Evolutionary conservation across 2,329 filamentous ascomycete genomes (phyloP), one percentile per base, ranked within the genome.

Genomic region (Cadophora luteo-olivacea): DNA sequence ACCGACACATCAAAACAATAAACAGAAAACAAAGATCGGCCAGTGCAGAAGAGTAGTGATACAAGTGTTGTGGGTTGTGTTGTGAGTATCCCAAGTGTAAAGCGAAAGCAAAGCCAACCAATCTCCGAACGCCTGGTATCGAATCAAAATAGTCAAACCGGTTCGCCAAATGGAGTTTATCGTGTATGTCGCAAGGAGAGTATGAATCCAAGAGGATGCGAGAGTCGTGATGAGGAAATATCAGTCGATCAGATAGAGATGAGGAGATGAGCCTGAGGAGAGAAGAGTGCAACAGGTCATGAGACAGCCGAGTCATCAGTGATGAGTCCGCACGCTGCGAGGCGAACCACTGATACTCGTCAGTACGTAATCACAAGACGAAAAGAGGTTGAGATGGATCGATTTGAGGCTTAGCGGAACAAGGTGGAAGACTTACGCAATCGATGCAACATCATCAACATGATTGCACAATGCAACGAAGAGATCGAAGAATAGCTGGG

Each of bases 391-490:
- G 55, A 32, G 49, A 29, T 29, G 29, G 5, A 3, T 14, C 14
- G 9, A 11, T 48, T 38, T 19, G 64, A 57, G 29, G 29, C 22
- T 29, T 58, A 57, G 41, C 11, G 14, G 41, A 6, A 16, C 48
- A 45, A 63, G 48, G 48, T 16, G 25, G 48, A 49, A 60, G 22
- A 33, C 85, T 83, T 79, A 89, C 86, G 84, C 83, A 67, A 83
- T 81, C 66, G 83, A 84, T 4, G 86, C 85, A 70, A 90, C 85
- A 75, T 90, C 91, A 79, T 89, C 92, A 77, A 97, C 92, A 78
- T 97, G 93, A 79, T 97, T 97, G 81, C 92, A 94, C 81, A 97
- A 88, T 22, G 94, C 93, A 62, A 97, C 94, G 79, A 97, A 97
- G 55, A 97, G 84, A 78, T 97, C 94, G 78, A 97, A 97, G 83